Evolutionary conservation across 2,329 filamentous ascomycete species (phyloP).

Genomic region (Hypoxylon sp.): DNA sequence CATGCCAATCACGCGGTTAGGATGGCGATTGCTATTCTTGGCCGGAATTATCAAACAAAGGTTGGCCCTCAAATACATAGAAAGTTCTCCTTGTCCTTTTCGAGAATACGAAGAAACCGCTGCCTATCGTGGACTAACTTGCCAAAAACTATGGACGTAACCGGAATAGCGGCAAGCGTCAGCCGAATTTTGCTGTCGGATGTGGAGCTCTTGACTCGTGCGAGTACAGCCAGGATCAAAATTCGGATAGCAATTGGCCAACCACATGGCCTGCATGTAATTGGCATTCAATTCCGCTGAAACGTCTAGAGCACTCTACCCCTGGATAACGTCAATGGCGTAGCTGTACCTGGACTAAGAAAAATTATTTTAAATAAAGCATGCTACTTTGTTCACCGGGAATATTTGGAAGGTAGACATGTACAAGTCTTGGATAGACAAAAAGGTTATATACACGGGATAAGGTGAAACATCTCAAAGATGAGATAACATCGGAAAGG

Average conservation of each 20-base stretch:
- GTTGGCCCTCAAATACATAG: background rate
- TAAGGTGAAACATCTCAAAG: conserved; percentile 12
- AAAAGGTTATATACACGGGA: conserved; percentile 1
- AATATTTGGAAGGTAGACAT: conserved; percentile 20
- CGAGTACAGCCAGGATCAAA: conserved; percentile 15
- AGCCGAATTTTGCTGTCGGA: conserved; percentile 4
- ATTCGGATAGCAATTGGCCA: conserved; percentile 30
- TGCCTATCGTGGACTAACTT: conserved; percentile 14
- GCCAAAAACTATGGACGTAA: conserved; percentile 4
- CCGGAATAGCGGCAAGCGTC: conserved; percentile 7
- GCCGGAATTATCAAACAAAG: background rate
- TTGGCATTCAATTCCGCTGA: conserved; percentile 31
- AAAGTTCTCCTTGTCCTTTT: background rate
- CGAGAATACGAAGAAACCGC: conserved; percentile 10
- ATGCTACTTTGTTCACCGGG: background rate
- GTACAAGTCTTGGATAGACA: background rate
- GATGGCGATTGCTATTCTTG: conserved; percentile 12
- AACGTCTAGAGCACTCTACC: conserved; percentile 36
- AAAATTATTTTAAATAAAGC: conserved; percentile 17
- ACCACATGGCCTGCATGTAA: conserved; percentile 21
- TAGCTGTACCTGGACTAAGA: conserved; percentile 9
- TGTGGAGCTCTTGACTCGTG: conserved; percentile 22
- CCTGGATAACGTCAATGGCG: conserved; percentile 35
- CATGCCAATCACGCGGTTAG: conserved; percentile 16
- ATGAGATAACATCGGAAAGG: background rate